phyloP scores from a whole-genome alignment of 139 green algal genomes.

The Nannochloris sp. region DNA sequence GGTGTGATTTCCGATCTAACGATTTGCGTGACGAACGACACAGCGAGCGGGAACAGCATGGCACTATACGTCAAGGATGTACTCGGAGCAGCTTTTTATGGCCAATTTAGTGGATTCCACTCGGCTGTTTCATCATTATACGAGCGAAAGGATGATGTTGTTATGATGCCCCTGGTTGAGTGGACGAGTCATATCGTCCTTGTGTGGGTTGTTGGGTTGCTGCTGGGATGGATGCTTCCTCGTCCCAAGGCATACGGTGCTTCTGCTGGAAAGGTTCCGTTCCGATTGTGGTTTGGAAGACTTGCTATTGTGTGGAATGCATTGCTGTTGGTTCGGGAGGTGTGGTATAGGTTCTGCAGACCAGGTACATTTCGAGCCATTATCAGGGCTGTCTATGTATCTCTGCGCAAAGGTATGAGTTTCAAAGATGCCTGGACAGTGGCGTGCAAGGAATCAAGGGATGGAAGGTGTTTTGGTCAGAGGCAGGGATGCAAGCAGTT shows the following conservation, averaged over 20 bases:
- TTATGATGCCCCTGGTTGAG: not conserved
- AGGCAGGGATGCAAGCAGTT: too few species aligned
- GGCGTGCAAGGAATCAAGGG: not conserved
- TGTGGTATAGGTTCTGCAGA: slow-evolving; percentile 52
- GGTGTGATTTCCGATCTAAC: too few species aligned
- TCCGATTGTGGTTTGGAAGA: slow-evolving; percentile 6
- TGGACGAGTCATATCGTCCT: not conserved
- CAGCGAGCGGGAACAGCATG: too few species aligned
- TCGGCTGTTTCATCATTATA: too few species aligned
- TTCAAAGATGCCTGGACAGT: not conserved
- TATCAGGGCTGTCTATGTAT: slow-evolving; percentile 21
- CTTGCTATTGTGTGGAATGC: slow-evolving; percentile 12
- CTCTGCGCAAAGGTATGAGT: not conserved
- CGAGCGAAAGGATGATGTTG: not conserved
- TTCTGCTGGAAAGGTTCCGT: not conserved
- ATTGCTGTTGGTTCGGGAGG: slow-evolving; percentile 39
- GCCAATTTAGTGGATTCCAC: too few species aligned
- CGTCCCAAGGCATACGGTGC: not conserved
- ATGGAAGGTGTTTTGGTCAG: too few species aligned
- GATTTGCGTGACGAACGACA: too few species aligned
- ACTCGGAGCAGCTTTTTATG: too few species aligned
- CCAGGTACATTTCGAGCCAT: slow-evolving; percentile 57
- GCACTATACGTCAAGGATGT: too few species aligned
- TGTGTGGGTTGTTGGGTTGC: not conserved
- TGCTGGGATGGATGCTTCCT: not conserved